Base-by-base conservation (phyloP, 805 yeast species). In the Sugiyamaella mastotermitis region DNA sequence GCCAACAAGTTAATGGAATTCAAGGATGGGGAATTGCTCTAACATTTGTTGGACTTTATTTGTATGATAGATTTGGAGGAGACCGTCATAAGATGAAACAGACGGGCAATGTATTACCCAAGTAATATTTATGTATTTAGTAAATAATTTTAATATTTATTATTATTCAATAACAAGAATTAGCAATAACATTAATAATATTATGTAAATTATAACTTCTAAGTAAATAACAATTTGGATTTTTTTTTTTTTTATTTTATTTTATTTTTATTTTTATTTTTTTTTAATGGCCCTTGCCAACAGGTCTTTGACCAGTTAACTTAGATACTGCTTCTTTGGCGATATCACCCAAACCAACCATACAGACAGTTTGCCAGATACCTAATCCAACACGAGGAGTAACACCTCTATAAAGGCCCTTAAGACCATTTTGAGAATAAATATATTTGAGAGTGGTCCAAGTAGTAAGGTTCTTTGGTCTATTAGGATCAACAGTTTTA, bases 301-400 rank as follows among this genome's bases (percentile, higher is more conserved):
- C 67, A 31, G 82, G 81, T 32, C 50, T 56, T 48, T 77, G 76
- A 37, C 83, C 83, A 4, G 84, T 77, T 43, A 79, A 39, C 41
- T 62, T 69, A 22, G 71, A 84, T 36, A 81, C 81, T 40, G 70
- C 68, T 40, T 80, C 86, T 60, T 77, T 81, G 23, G 87, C 87
- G 64, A 87, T 84, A 58, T 92, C 98, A 61, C 97, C 98, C 50
- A 92, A 78, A 9, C 95, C 96, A 43, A 90, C 97, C 97, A 90
- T 90, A 62, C 94, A 90, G 32, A 90, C 86, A 2, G 97, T 90
- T 70, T 92, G 98, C 97, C 97, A 92, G 47, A 90, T 81, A 55
- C 97, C 94, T 49, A 92, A 74, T 40, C 95, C 97, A 51, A 92
- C 76, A 72, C 98, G 83, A 52, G 98, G 97, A 11, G 97, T 78